Evolutionary conservation across 495 filamentous ascomycete species (phyloP).

Genomic region (Rusavskia elegans): DNA sequence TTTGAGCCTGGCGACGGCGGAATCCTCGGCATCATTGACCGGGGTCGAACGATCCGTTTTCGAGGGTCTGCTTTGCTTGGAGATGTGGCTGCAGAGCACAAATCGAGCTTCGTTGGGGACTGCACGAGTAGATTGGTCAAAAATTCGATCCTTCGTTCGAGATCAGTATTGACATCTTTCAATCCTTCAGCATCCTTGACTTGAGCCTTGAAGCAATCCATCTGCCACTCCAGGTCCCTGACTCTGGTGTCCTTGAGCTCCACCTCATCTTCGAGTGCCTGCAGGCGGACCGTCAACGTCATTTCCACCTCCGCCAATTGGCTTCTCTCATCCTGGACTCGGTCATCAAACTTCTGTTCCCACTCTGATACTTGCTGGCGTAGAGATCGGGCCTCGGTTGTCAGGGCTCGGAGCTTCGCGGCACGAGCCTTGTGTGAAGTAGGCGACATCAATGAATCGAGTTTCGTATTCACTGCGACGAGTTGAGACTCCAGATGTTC

Average conservation of each 20-base stretch:
- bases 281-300: constrained; percentile 12
- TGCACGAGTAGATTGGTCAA: constrained; percentile 23
- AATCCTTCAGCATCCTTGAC: constrained; percentile 17
- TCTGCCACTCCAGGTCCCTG: constrained; percentile 17
- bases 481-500: constrained; percentile 33
- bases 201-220: constrained; percentile 15
- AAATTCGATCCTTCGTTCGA: constrained; percentile 23
- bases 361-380: constrained; percentile 23
- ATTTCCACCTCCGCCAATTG: constrained; percentile 16
- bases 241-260: constrained; percentile 16
- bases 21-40: constrained; percentile 15
- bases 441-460: constrained; percentile 23
- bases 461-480: constrained; percentile 21
- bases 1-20: constrained; percentile 10
- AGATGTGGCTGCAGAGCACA: constrained; percentile 9
- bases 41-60: constrained; percentile 11
- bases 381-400: constrained; percentile 19
- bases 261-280: constrained; percentile 14
- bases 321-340: constrained; percentile 24
- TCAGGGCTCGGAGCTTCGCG: constrained; percentile 21
- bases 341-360: constrained; percentile 25
- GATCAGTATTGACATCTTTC: constrained; percentile 20
- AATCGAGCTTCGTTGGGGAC: constrained; percentile 17
- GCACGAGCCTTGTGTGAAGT: constrained; percentile 19
- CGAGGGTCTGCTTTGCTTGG: constrained; percentile 7